Conservation (phyloP, 2,329 filamentous ascomycete species). For the Trichophaea hybrida region DNA sequence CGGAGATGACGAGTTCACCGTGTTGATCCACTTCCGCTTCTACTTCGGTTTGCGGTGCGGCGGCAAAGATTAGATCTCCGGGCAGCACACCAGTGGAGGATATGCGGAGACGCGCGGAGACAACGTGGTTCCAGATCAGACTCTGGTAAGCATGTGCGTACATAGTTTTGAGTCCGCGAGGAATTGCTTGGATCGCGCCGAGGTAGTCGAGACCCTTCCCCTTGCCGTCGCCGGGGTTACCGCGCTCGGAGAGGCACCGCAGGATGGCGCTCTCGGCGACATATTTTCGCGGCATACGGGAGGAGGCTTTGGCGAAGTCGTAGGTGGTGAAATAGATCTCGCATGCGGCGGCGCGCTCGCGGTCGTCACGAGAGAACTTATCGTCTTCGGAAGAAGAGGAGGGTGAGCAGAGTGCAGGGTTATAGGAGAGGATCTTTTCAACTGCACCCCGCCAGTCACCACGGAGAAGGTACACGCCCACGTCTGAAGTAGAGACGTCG, state of each 20-base stretch:
- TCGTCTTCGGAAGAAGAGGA: slow-evolving; percentile 32
- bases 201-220: slow-evolving; percentile 49
- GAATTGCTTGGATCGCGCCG: slow-evolving; percentile 67
- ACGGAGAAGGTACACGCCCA: slow-evolving; percentile 72
- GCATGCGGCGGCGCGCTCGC: slow-evolving; percentile 63
- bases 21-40: slow-evolving; percentile 29
- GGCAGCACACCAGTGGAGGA: slow-evolving; percentile 55
- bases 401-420: slow-evolving; percentile 36
- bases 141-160: slow-evolving; percentile 97
- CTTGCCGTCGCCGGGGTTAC: slow-evolving; percentile 11
- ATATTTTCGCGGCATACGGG: slow-evolving; percentile 64
- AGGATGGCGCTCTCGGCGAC: slow-evolving; percentile 67
- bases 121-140: slow-evolving; percentile 79
- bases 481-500: slow-evolving; percentile 57
- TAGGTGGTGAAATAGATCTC: slow-evolving; percentile 50
- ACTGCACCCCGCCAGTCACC: slow-evolving; percentile 70
- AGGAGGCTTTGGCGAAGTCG: slow-evolving; percentile 45
- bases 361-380: slow-evolving; percentile 58
- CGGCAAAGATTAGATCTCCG: slow-evolving; percentile 56
- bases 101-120: slow-evolving; percentile 65
- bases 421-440: slow-evolving; percentile 60
- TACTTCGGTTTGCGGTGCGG: slow-evolving; percentile 8
- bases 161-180: slow-evolving; percentile 72
- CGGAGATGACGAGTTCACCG: slow-evolving; percentile 34
- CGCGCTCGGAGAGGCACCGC: slow-evolving; percentile 44